Base-by-base conservation (phyloP, 106 monocot genomes). In the Dioscorea zingiberensis region DNA sequence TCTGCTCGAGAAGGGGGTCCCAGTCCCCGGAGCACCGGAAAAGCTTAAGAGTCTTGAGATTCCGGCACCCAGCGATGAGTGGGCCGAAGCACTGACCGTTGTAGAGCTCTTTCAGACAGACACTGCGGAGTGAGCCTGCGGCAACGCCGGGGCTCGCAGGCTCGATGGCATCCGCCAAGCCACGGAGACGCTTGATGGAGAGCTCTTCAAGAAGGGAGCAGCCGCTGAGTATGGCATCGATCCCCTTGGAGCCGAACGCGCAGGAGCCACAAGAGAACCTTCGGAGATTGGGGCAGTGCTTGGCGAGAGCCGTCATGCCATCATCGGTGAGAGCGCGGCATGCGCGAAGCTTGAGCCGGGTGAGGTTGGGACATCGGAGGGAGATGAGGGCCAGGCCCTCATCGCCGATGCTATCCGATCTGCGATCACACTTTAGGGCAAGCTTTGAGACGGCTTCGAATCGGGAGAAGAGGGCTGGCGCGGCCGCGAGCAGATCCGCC, bases 1-100 rank as follows among this genome's bases (percentile, higher is more conserved):
- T 67, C 28, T 76, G 81, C 47, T 79, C 76, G 13, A 94, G 73
- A 24, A 89, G 32, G 6, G 32, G 48, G 56, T 89, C 85, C 93
- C 93, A 89, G 47, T 93, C 85, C 11, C 93, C 93, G 47, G 85
- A 76, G 69, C 88, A 93, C 12, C 85, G 69, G 68, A 81, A 78
- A 3, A 89, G 46, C 70, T 78, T 83, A 7, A 93, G 77, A 10
- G 76, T 80, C 16, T 65, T 80, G n/a, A 93, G 66, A 30, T 86
- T 86, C n/a, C 75, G 73, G 16, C 78, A 72, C 17, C 72, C 79
- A 1, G 77, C 32, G 29, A 89, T 77, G 32, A 89, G 21, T 2
- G 86, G 69, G 13, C 54, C 73, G 64, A 89, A 89, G 74, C 83
- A 86, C 81, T 89, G 78, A 14, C 76, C 93, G 60, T 93, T 86